phyloP scores from a whole-genome alignment of 2,329 filamentous ascomycete species.

The Colletotrichum sp. region DNA sequence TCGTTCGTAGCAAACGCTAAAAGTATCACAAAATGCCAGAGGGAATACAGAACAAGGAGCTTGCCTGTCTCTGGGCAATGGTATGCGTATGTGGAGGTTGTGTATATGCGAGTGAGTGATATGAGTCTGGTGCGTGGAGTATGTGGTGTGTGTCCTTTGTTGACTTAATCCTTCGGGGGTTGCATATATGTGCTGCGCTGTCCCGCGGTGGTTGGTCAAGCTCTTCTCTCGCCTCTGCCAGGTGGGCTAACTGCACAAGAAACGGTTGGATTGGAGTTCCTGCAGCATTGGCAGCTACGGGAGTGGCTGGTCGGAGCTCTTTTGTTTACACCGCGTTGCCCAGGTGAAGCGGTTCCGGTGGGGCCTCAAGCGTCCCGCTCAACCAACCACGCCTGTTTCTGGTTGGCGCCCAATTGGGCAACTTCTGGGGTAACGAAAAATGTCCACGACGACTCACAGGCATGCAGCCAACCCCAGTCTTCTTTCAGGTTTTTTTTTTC shows the following conservation, averaged over 20 bases:
- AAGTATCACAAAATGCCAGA: background rate
- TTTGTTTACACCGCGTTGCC: constrained; percentile 20
- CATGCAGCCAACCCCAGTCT: background rate
- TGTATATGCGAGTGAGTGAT: background rate
- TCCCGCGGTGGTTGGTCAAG: constrained; percentile 19
- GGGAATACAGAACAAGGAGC: background rate
- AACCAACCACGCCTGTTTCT: constrained; percentile 2
- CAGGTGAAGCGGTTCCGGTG: background rate
- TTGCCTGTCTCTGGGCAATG: background rate
- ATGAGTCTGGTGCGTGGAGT: background rate
- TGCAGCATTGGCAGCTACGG: constrained; percentile 13
- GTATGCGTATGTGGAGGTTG: background rate
- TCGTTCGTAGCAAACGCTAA: background rate
- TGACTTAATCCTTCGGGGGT: background rate
- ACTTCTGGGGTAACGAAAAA: background rate
- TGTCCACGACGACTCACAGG: background rate
- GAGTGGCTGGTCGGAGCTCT: constrained; percentile 9
- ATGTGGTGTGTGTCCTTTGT: background rate
- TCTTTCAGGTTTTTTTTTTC: too few species aligned
- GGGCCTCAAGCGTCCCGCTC: background rate
- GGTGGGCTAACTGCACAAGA: background rate
- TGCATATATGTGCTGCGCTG: constrained; percentile 18
- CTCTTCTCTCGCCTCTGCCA: background rate
- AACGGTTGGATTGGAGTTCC: constrained; percentile 6
- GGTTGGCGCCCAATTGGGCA: background rate